Conservation (phyloP, 768 basidiomycete genomes). For the Psilocybe subaeruginosa region DNA sequence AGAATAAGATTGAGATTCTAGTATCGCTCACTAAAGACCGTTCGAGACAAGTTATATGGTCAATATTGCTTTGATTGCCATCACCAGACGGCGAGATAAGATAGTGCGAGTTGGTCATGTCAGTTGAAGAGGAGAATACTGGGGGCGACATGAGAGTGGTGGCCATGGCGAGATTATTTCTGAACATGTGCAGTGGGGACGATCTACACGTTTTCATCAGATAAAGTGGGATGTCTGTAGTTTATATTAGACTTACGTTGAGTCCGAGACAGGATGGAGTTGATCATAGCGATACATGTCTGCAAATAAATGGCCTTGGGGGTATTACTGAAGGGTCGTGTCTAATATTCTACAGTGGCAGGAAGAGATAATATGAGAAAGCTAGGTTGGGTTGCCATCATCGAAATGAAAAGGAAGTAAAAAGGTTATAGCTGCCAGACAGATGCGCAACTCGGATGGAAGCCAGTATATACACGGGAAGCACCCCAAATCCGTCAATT, state of each 20-base stretch:
- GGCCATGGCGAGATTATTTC: constrained; percentile 2
- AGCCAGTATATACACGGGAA: constrained; percentile 3
- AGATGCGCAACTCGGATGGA: constrained; percentile 20
- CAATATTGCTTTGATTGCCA: constrained; percentile 20
- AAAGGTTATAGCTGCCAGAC: constrained; percentile 14
- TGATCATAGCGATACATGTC: constrained; percentile 12
- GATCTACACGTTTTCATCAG: background rate
- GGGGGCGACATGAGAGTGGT: background rate
- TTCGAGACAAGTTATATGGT: constrained; percentile 32
- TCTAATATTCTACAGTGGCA: background rate
- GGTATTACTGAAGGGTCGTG: background rate
- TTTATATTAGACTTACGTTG: constrained; percentile 14
- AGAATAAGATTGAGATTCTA: background rate
- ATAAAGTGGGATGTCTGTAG: background rate
- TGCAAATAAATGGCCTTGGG: background rate
- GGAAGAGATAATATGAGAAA: background rate
- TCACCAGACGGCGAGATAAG: constrained; percentile 7
- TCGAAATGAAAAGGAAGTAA: background rate
- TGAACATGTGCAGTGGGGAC: constrained; percentile 9
- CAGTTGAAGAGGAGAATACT: background rate
- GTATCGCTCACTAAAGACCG: constrained; percentile 26
- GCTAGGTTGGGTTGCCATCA: background rate
- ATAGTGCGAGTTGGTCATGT: background rate
- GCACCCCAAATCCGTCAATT: constrained; percentile 6
- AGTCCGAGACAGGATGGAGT: constrained; percentile 18